These are phyloP conservation scores for Lipomyces orientalis DNA, from an alignment of 805 yeast genomes.

Conservation along the genomic window DNA sequence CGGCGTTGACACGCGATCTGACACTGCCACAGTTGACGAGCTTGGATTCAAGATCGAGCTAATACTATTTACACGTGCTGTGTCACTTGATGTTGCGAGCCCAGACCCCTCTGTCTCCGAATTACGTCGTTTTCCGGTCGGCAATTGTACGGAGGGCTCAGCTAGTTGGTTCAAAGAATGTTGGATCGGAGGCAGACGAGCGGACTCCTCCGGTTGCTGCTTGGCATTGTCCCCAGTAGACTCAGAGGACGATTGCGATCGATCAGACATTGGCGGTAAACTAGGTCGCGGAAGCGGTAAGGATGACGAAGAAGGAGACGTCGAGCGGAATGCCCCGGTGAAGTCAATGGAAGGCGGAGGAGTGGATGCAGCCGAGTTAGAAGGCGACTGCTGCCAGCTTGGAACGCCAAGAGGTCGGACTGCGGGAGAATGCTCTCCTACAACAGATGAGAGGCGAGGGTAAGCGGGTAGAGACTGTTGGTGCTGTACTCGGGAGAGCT, in stretches of 20 bases:
- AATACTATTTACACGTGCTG: constrained; percentile 28
- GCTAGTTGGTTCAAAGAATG: constrained; percentile 2
- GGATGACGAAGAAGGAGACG: constrained; percentile 22
- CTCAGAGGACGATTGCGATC: background rate
- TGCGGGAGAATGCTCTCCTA: background rate
- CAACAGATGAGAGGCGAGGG: constrained; percentile 13
- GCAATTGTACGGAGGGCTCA: background rate
- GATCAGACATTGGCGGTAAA: background rate
- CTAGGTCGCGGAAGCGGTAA: background rate
- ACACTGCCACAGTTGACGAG: constrained; percentile 1
- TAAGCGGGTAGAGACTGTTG: constrained; percentile 7
- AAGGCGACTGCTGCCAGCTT: constrained; percentile 8
- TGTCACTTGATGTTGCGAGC: constrained; percentile 5
- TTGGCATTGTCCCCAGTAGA: background rate
- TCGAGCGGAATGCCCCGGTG: constrained; percentile 47
- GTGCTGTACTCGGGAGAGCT: constrained; percentile 18
- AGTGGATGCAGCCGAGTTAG: constrained; percentile 6
- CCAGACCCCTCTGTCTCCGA: constrained; percentile 8
- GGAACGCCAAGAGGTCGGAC: constrained; percentile 13
- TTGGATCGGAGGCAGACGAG: constrained; percentile 30
- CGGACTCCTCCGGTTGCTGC: constrained; percentile 2
- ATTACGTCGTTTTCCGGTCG: constrained; percentile 9
- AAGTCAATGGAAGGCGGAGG: constrained; percentile 46
- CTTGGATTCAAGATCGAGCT: constrained; percentile 35
- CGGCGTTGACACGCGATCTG: constrained; percentile 1